A percentile compares a stretch with the other conserved stretches of the same genome.
These are phyloP conservation scores for Paecilomyces formosus DNA, from an alignment of 2,329 filamentous ascomycete species.

Conservation along the genomic window DNA sequence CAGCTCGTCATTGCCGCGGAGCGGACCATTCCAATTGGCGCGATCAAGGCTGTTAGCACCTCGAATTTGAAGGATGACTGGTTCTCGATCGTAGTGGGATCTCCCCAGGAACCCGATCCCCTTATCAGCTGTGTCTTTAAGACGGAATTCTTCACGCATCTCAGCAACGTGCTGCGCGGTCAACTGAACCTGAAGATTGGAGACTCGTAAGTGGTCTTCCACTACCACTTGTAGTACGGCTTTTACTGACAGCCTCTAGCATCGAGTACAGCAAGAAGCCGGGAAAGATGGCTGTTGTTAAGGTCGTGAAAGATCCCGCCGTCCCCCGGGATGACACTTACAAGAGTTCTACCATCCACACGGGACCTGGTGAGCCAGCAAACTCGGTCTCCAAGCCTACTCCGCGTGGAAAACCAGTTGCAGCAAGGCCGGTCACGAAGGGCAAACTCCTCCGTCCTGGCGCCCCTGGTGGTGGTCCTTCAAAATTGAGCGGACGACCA, in stretches of 20 bases:
- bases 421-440: conserved; percentile 82
- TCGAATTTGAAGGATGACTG: conserved; percentile 88
- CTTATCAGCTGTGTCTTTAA: conserved; percentile 90
- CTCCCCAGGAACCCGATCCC: conserved; percentile 86
- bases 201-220: conserved; percentile 47
- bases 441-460: conserved; percentile 89
- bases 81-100: conserved; percentile 89
- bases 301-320: conserved; percentile 80
- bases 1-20: conserved; percentile 77
- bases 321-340: conserved; percentile 70
- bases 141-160: conserved; percentile 92
- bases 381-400: conserved; percentile 77
- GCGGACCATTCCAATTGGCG: conserved; percentile 70
- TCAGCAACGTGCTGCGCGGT: conserved; percentile 71
- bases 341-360: conserved; percentile 89
- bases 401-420: conserved; percentile 77
- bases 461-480: conserved; percentile 73
- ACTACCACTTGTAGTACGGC: conserved; percentile 14
- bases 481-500: conserved; percentile 55
- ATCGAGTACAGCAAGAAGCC: conserved; percentile 99
- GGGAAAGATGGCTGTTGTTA: conserved; percentile 80
- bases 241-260: conserved; percentile 20
- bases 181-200: conserved; percentile 74
- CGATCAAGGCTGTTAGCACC: conserved; percentile 78
- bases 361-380: conserved; percentile 72